Conservation (phyloP, 441 rosid genomes). For the Erodium texanum region DNA sequence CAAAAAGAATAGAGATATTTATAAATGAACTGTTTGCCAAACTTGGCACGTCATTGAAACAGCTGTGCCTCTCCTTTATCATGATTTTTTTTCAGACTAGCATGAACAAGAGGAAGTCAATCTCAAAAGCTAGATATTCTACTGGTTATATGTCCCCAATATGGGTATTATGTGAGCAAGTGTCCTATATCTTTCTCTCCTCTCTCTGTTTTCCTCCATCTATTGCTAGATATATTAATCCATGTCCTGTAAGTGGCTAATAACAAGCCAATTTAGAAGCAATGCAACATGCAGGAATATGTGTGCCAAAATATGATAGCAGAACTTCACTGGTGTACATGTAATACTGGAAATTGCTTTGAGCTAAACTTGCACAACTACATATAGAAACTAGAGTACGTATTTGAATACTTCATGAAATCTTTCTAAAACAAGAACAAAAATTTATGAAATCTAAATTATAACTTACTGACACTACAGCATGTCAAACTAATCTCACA, state of each 20-base stretch:
- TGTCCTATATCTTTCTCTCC: neutral
- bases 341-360: neutral
- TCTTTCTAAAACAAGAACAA: slow-evolving; percentile 1
- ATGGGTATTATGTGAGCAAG: neutral
- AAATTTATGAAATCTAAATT: neutral
- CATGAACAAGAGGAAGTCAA: neutral
- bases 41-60: neutral
- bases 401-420: neutral
- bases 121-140: neutral
- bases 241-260: neutral
- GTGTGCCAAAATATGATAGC: no score
- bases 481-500: neutral
- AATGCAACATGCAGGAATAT: no score
- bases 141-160: neutral
- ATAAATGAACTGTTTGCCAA: neutral
- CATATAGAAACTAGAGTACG: slow-evolving; percentile 5
- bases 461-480: neutral
- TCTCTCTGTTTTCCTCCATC: neutral
- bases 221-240: neutral
- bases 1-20: neutral
- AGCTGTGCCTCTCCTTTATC: neutral
- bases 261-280: no score
- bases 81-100: neutral
- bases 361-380: neutral
- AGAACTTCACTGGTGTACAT: neutral